Percentiles rank a stretch among this genome's conserved stretches.
phyloP scores from a whole-genome alignment of 2,329 filamentous ascomycete genomes.

The Fusarium albidum region DNA sequence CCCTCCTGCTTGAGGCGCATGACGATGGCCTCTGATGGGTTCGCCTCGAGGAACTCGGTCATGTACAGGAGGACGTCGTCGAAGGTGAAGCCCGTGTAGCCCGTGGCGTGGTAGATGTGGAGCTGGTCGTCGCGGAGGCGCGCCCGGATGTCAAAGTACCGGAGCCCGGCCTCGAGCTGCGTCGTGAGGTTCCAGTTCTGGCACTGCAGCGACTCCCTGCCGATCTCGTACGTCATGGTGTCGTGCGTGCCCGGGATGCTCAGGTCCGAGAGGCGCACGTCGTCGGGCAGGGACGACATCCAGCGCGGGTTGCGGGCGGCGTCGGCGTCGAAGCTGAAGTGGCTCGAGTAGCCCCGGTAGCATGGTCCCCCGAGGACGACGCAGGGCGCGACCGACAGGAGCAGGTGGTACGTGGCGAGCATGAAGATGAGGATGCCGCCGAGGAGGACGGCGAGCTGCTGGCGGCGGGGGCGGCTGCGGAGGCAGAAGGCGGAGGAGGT shows the following conservation, averaged over 20 bases:
- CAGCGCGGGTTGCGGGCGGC: constrained; percentile 46
- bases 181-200: constrained; percentile 56
- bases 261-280: constrained; percentile 51
- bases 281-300: constrained; percentile 55
- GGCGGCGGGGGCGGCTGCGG: constrained; percentile 24
- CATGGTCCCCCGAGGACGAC: constrained; percentile 36
- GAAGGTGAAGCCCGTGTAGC: constrained; percentile 55
- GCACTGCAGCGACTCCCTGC: constrained; percentile 50
- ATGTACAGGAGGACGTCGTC: constrained; percentile 53
- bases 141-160: constrained; percentile 59
- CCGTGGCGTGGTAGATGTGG: constrained; percentile 56
- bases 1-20: constrained; percentile 61
- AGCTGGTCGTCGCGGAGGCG: constrained; percentile 53
- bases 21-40: constrained; percentile 57
- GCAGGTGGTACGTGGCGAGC: constrained; percentile 36
- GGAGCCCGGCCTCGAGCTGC: constrained; percentile 57
- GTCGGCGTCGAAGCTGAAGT: constrained; percentile 54
- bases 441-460: constrained; percentile 24
- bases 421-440: constrained; percentile 35
- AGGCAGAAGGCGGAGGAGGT: constrained; percentile 32
- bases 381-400: constrained; percentile 41
- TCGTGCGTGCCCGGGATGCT: constrained; percentile 63
- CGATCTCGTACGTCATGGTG: constrained; percentile 57
- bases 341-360: constrained; percentile 42
- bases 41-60: constrained; percentile 53